Evolutionary conservation across 2,329 filamentous ascomycete species (phyloP).

Genomic region (Trichoderma guizhouense): DNA sequence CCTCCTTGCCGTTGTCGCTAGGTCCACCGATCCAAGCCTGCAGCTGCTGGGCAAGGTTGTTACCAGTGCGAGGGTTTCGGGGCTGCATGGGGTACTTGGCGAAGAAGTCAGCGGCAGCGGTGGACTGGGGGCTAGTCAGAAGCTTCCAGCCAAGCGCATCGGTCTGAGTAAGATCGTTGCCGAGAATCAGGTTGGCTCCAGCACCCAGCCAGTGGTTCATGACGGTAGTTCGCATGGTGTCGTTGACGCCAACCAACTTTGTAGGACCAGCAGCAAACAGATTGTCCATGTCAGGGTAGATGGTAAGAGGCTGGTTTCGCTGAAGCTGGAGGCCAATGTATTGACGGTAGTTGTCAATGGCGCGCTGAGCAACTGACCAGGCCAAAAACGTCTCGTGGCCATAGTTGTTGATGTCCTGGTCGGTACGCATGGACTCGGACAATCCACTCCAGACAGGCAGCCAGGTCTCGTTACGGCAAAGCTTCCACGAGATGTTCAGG

Average conservation of each 20-base stretch:
- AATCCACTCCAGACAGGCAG: slow-evolving; percentile 17
- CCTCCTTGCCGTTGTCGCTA: slow-evolving; percentile 11
- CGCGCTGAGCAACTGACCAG: slow-evolving; percentile 17
- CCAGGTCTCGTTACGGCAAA: slow-evolving; percentile 20
- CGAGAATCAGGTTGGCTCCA: slow-evolving; percentile 8
- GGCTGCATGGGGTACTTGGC: slow-evolving; percentile 20
- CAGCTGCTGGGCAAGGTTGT: slow-evolving; percentile 16
- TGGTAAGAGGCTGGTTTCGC: slow-evolving; percentile 9
- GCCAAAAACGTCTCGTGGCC: slow-evolving; percentile 15
- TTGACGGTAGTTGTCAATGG: slow-evolving; percentile 19
- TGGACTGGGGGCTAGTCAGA: slow-evolving; percentile 7
- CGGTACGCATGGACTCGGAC: slow-evolving; percentile 17
- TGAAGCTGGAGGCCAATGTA: slow-evolving; percentile 19
- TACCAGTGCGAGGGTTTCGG: slow-evolving; percentile 18
- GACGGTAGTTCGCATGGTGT: slow-evolving; percentile 6
- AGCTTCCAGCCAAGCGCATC: slow-evolving; percentile 15
- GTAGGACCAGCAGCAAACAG: slow-evolving; percentile 6
- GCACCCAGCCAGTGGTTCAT: slow-evolving; percentile 15
- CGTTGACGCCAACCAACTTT: not conserved
- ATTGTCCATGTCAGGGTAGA: slow-evolving; percentile 15
- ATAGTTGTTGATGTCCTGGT: slow-evolving; percentile 19
- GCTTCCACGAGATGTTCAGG: slow-evolving; percentile 19
- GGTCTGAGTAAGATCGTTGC: slow-evolving; percentile 4
- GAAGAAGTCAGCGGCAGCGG: slow-evolving; percentile 16
- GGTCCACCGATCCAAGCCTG: slow-evolving; percentile 18